Percentiles rank a stretch among this genome's conserved stretches.
Evolutionary conservation across 352 stramenopile species (phyloP).

Genomic region (Globisporangium alternatum): DNA sequence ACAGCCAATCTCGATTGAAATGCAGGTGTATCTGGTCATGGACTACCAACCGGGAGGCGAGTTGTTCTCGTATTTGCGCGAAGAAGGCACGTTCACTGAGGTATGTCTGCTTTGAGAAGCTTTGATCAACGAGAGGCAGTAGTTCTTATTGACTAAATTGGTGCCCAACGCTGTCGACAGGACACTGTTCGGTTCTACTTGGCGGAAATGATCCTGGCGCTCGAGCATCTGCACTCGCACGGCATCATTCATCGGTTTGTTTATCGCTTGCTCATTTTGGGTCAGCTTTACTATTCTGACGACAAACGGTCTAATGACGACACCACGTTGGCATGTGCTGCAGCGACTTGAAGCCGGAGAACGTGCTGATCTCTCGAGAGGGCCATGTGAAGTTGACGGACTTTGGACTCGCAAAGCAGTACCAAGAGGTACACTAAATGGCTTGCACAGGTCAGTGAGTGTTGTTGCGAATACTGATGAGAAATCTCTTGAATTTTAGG

Average conservation of each 20-base stretch:
- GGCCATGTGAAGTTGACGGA: conserved; percentile 90
- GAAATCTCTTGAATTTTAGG: conserved; percentile 18
- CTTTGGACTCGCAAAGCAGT: conserved; percentile 87
- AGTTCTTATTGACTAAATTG: not conserved
- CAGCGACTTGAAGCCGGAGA: conserved; percentile 91
- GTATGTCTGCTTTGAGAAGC: conserved; percentile 18
- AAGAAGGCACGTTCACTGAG: conserved; percentile 68
- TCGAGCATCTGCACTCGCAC: conserved; percentile 77
- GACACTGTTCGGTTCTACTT: conserved; percentile 76
- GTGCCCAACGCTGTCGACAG: conserved; percentile 17
- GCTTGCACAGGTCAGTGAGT: not conserved
- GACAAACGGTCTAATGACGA: not conserved
- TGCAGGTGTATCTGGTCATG: conserved; percentile 73
- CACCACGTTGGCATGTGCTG: not conserved
- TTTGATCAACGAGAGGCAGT: not conserved
- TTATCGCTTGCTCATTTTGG: not conserved
- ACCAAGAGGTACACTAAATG: conserved; percentile 30
- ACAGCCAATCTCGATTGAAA: not conserved
- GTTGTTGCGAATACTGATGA: not conserved
- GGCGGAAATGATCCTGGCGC: conserved; percentile 80
- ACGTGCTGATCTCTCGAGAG: conserved; percentile 88
- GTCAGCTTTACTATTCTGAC: not conserved
- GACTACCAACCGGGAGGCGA: conserved; percentile 81
- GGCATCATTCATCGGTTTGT: conserved; percentile 82
- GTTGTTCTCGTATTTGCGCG: conserved; percentile 68